A percentile compares a stretch with the other conserved stretches of the same genome.
These are phyloP conservation scores for Quercus bicolor DNA, from an alignment of 306 rosid genomes.

Conservation along the genomic window DNA sequence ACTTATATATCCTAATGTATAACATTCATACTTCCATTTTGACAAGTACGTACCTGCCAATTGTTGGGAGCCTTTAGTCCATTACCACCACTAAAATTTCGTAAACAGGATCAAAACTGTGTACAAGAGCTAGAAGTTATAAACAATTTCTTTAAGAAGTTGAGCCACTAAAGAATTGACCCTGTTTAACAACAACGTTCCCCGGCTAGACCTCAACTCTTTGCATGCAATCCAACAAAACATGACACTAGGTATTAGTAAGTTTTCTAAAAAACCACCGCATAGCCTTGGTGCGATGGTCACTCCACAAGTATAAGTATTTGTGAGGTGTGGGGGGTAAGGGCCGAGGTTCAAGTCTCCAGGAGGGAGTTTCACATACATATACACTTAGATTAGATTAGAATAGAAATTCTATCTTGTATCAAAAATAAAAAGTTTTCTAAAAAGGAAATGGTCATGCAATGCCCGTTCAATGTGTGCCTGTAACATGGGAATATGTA, in stretches of 20 bases:
- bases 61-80: not conserved
- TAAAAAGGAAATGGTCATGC: constrained; percentile 92
- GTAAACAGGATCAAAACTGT: not conserved
- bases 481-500: constrained; percentile 47
- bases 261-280: constrained; percentile 93
- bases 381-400: too few relatives aligned
- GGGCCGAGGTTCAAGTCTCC: too few relatives aligned
- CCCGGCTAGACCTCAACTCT: constrained; percentile 89
- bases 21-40: not conserved
- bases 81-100: not conserved
- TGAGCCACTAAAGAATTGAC: constrained; percentile 30
- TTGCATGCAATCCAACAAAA: constrained; percentile 95
- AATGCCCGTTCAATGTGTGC: constrained; percentile 88
- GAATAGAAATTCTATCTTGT: too few relatives aligned
- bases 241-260: constrained; percentile 88
- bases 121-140: not conserved
- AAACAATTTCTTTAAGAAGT: not conserved
- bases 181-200: constrained; percentile 82
- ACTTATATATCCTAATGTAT: not conserved
- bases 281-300: too few relatives aligned
- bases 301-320: too few relatives aligned
- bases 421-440: too few relatives aligned
- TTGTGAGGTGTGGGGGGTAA: too few relatives aligned
- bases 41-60: not conserved
- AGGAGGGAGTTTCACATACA: too few relatives aligned